phyloP scores from a whole-genome alignment of 306 rosid species.

The Quercus dentata region DNA sequence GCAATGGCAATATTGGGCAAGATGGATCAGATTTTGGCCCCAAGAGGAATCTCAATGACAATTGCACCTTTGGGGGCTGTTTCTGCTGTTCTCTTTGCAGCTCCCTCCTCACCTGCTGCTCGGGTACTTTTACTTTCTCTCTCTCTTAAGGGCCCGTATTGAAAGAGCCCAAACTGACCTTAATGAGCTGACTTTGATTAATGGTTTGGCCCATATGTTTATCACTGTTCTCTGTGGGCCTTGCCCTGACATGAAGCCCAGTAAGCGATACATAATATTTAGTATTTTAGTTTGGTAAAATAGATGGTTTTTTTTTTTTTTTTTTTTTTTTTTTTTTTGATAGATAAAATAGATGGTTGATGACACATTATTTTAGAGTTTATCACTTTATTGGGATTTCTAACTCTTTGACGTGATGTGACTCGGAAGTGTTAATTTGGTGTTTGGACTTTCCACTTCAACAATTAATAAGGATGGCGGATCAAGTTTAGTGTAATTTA shows the following conservation, averaged over 20 bases:
- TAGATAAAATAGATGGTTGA: too few relatives aligned
- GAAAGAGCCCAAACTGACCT: not conserved
- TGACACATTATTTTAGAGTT: too few relatives aligned
- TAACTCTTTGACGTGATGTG: too few relatives aligned
- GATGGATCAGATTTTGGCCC: slow-evolving; percentile 72
- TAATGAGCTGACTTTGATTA: not conserved
- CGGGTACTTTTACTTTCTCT: slow-evolving; percentile 38
- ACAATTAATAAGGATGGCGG: too few relatives aligned
- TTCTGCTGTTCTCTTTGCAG: slow-evolving; percentile 70
- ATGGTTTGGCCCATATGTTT: not conserved
- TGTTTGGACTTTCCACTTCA: too few relatives aligned
- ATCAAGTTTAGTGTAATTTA: too few relatives aligned
- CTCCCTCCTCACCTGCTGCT: slow-evolving; percentile 82
- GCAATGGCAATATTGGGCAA: slow-evolving; percentile 90
- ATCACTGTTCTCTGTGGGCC: not conserved
- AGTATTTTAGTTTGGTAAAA: too few relatives aligned
- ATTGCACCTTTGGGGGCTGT: slow-evolving; percentile 91
- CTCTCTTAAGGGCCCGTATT: not conserved
- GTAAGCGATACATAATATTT: too few relatives aligned
- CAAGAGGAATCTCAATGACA: slow-evolving; percentile 80
- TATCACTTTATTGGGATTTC: too few relatives aligned
- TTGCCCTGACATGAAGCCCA: not conserved
- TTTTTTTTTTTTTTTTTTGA: too few relatives aligned
- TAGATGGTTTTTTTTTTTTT: too few relatives aligned
- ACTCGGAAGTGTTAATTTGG: too few relatives aligned